These are phyloP conservation scores for Mycogone perniciosa DNA, from an alignment of 2,329 filamentous ascomycete species.

Conservation along the genomic window DNA sequence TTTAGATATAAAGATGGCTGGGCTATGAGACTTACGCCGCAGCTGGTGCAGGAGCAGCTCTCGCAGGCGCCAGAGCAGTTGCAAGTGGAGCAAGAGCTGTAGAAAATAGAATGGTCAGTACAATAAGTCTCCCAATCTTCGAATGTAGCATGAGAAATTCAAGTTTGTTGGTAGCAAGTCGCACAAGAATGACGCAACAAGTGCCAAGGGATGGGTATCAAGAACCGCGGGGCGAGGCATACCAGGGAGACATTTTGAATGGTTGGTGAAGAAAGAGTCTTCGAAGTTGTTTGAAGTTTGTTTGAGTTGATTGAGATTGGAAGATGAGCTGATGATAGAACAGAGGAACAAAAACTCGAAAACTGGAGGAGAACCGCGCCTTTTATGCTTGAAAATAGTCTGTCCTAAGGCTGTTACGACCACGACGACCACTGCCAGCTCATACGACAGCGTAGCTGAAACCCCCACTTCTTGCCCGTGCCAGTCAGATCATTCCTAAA, in stretches of 20 bases:
- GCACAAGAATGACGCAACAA: not conserved
- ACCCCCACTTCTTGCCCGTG: too few relatives aligned
- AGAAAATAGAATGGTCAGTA: not conserved
- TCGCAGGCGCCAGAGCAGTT: constrained; percentile 4
- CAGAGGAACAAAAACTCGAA: too few relatives aligned
- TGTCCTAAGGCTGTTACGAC: too few relatives aligned
- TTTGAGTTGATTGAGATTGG: not conserved
- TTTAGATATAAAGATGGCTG: too few relatives aligned
- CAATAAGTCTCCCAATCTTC: not conserved
- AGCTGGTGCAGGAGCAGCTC: constrained; percentile 3
- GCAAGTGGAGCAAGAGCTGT: constrained; percentile 6
- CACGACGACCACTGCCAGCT: too few relatives aligned
- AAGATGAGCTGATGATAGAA: too few relatives aligned
- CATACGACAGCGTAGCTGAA: too few relatives aligned
- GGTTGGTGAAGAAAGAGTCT: not conserved
- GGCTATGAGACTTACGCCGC: not conserved
- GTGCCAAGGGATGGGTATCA: not conserved
- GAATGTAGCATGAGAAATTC: not conserved
- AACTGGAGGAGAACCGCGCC: too few relatives aligned
- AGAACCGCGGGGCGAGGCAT: not conserved
- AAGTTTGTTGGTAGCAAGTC: not conserved
- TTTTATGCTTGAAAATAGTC: too few relatives aligned
- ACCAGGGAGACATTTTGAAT: constrained; percentile 11
- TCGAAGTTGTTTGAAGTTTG: not conserved
- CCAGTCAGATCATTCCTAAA: too few relatives aligned